A percentile compares a stretch with the other conserved stretches of the same genome.
phyloP scores from a whole-genome alignment of 2,329 filamentous ascomycete species.

The Geosmithia flava region DNA sequence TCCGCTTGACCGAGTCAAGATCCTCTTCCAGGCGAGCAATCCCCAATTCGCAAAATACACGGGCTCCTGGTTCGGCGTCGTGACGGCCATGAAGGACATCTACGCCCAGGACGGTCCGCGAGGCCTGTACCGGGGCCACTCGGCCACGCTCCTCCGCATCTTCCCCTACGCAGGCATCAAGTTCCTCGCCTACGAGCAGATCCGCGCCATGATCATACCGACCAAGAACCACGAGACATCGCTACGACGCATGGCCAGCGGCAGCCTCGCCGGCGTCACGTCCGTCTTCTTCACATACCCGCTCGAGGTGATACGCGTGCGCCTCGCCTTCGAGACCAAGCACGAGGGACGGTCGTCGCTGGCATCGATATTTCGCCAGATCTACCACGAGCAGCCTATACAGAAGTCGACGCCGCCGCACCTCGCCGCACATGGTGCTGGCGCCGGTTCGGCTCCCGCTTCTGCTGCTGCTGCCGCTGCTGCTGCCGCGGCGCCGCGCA shows the following conservation, averaged over 20 bases:
- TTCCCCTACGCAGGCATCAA: constrained; percentile 98
- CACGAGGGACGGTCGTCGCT: constrained; percentile 57
- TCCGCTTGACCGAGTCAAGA: constrained; percentile 94
- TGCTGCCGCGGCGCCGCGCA: constrained; percentile 39
- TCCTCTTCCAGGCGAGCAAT: constrained; percentile 92
- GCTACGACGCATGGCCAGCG: constrained; percentile 60
- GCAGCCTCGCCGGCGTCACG: constrained; percentile 68
- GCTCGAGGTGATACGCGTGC: constrained; percentile 82
- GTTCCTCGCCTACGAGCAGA: constrained; percentile 95
- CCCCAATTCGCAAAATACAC: constrained; percentile 90
- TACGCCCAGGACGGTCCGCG: constrained; percentile 58
- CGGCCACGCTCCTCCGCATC: constrained; percentile 82
- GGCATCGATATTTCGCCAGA: constrained; percentile 66
- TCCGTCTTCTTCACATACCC: constrained; percentile 96
- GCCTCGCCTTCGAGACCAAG: constrained; percentile 89
- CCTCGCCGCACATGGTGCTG: constrained; percentile 2
- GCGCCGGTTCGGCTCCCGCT: constrained; percentile 14
- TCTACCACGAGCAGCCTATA: constrained; percentile 64
- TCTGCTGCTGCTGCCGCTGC: constrained; percentile 27
- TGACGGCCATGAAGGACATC: constrained; percentile 74
- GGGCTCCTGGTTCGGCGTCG: constrained; percentile 75
- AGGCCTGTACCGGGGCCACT: constrained; percentile 88
- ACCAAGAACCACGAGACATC: constrained; percentile 65
- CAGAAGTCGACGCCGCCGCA: constrained; percentile 11
- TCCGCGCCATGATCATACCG: constrained; percentile 67